These are phyloP conservation scores for Cryptosporidium bovis DNA, from an alignment of 169 alveolate genomes.

Conservation along the genomic window DNA sequence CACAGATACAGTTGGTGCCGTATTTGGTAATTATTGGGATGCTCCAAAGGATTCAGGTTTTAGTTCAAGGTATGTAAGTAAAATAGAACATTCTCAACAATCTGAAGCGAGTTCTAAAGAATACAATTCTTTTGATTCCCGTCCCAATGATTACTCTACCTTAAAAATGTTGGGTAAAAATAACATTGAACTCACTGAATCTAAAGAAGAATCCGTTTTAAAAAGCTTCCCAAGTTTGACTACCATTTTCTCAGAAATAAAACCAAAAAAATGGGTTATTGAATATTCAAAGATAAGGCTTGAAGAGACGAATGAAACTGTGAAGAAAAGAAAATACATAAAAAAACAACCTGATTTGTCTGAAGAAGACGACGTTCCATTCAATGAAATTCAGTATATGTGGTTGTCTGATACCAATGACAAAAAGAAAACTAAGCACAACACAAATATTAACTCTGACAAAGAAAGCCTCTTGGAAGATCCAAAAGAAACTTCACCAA, in stretches of 20 bases:
- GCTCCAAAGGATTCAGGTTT: conserved; percentile 39
- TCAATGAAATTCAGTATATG: conserved; percentile 35
- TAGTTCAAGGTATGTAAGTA: conserved; percentile 19
- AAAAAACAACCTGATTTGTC: conserved; percentile 15
- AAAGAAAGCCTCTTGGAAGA: conserved; percentile 18
- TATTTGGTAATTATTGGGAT: conserved; percentile 57
- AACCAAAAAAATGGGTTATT: conserved; percentile 45
- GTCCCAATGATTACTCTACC: too few relatives aligned
- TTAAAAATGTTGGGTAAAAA: too few relatives aligned
- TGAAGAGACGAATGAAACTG: background rate
- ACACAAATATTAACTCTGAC: background rate
- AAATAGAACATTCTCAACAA: background rate
- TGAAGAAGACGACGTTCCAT: conserved; percentile 21
- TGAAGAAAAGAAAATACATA: background rate
- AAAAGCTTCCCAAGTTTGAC: conserved; percentile 39
- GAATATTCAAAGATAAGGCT: background rate
- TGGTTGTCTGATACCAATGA: conserved; percentile 41
- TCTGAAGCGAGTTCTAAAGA: background rate
- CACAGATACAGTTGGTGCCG: conserved; percentile 59
- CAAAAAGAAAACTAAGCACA: conserved; percentile 11
- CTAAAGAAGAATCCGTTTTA: conserved; percentile 20
- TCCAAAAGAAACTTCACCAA: conserved; percentile 54
- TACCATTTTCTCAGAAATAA: conserved; percentile 11
- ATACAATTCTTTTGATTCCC: background rate
- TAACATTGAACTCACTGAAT: background rate